Conservation (phyloP, 768 basidiomycete genomes). For the Collybiopsis luxurians region DNA sequence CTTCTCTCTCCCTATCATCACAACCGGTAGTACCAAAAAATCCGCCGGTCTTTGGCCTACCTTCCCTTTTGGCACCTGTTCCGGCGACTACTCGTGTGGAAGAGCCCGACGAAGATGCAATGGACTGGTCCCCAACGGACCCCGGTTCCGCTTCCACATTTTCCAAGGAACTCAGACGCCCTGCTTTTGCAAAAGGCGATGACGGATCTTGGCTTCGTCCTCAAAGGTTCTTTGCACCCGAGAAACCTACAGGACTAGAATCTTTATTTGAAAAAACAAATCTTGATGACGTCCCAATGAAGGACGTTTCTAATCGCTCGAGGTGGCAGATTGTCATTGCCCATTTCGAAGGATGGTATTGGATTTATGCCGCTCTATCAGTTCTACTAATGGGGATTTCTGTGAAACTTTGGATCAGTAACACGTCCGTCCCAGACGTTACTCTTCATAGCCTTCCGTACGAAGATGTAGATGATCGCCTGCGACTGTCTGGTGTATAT, state of each 20-base stretch:
- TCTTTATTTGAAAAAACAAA: constrained; percentile 61
- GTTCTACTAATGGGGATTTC: constrained; percentile 24
- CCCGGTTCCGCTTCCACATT: constrained; percentile 12
- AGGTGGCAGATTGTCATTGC: background rate
- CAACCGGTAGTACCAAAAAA: constrained; percentile 49
- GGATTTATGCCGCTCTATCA: constrained; percentile 29
- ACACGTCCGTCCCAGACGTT: background rate
- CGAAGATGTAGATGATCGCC: background rate
- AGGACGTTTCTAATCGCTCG: constrained; percentile 11
- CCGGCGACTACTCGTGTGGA: constrained; percentile 21
- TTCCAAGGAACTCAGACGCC: background rate
- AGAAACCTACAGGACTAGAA: constrained; percentile 76
- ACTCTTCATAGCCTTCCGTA: background rate
- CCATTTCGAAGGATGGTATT: constrained; percentile 33
- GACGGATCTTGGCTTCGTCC: constrained; percentile 59
- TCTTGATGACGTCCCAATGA: constrained; percentile 43
- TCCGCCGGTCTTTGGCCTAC: constrained; percentile 63
- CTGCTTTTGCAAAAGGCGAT: constrained; percentile 23
- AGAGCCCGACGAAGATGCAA: constrained; percentile 39
- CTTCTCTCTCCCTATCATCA: constrained; percentile 62
- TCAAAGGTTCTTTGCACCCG: constrained; percentile 75
- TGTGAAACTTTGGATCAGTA: constrained; percentile 20
- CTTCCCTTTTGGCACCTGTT: constrained; percentile 46
- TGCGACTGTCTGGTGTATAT: background rate
- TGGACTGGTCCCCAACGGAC: constrained; percentile 72